Evolutionary conservation across 176 grass and related monocot species (phyloP).

Genomic region (Paspalum vaginatum): DNA sequence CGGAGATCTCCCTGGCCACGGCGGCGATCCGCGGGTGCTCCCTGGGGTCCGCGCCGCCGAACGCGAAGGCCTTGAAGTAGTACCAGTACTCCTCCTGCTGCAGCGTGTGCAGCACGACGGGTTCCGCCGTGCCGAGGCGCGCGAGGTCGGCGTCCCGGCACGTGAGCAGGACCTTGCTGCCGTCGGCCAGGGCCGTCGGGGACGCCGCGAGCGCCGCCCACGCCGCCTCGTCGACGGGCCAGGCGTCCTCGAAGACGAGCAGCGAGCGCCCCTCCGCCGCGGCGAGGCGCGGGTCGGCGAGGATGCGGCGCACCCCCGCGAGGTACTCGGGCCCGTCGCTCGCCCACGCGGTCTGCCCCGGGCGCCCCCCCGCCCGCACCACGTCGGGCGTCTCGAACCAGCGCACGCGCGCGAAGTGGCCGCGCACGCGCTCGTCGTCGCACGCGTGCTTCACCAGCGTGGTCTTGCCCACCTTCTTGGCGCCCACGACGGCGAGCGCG

Average conservation of each 20-base stretch:
- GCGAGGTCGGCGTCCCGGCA: conserved; percentile 37
- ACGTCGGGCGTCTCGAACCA: conserved; percentile 36
- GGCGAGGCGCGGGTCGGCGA: neutral
- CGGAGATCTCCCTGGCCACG: conserved; percentile 39
- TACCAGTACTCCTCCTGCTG: conserved; percentile 49
- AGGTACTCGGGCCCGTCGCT: conserved; percentile 47
- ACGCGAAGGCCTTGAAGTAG: conserved; percentile 54
- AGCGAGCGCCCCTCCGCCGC: neutral
- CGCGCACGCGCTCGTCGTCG: conserved; percentile 42
- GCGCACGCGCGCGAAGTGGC: conserved; percentile 40
- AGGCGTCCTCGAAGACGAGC: conserved; percentile 50
- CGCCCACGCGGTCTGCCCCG: conserved; percentile 21
- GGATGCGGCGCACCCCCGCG: conserved; percentile 38
- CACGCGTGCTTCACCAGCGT: conserved; percentile 47
- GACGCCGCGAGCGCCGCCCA: conserved; percentile 34
- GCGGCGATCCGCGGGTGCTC: conserved; percentile 44
- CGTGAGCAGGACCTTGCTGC: conserved; percentile 45
- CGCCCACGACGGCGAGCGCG: conserved; percentile 32
- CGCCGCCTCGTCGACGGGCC: conserved; percentile 42
- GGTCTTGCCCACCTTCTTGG: conserved; percentile 31
- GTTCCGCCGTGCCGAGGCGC: conserved; percentile 22
- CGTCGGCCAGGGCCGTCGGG: conserved; percentile 1
- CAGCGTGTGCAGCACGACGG: neutral
- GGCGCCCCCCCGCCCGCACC: neutral
- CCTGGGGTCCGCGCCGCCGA: conserved; percentile 34